Evolutionary conservation across 441 rosid species (phyloP).

Genomic region (Croton setiger): DNA sequence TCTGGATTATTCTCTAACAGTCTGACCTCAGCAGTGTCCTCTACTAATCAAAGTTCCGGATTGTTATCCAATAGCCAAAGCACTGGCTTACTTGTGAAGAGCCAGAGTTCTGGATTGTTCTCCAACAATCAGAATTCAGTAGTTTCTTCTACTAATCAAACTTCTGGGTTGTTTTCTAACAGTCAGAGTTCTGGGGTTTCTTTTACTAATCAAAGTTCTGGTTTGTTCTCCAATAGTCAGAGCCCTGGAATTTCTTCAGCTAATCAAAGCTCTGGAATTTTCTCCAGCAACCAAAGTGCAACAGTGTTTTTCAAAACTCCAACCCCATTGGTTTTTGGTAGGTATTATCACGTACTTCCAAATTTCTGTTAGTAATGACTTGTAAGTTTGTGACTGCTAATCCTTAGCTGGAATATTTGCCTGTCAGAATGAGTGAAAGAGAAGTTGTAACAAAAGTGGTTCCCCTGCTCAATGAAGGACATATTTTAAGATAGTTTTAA

Average conservation of each 20-base stretch:
- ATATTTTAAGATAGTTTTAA: background rate
- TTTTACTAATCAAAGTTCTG: constrained; percentile 17
- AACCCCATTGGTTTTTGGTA: constrained; percentile 49
- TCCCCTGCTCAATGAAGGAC: background rate
- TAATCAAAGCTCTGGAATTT: constrained; percentile 21
- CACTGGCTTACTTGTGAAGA: constrained; percentile 42
- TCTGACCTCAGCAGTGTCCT: constrained; percentile 16
- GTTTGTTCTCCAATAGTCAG: constrained; percentile 20
- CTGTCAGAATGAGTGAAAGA: background rate
- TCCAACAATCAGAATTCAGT: constrained; percentile 22
- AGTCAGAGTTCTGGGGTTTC: constrained; percentile 13
- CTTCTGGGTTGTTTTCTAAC: constrained; percentile 12
- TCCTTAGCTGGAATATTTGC: background rate
- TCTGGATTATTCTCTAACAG: constrained; percentile 27
- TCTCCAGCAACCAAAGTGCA: constrained; percentile 24
- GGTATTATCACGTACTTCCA: constrained; percentile 20
- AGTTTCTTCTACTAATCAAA: constrained; percentile 19
- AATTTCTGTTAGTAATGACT: constrained; percentile 1
- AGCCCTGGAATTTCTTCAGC: constrained; percentile 21
- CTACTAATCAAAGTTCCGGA: constrained; percentile 23
- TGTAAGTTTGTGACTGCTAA: constrained; percentile 9
- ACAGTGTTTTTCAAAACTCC: constrained; percentile 24
- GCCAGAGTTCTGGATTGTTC: constrained; percentile 27
- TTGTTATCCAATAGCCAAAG: constrained; percentile 22
- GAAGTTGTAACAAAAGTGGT: background rate